These are phyloP conservation scores for Colletotrichum spinosum DNA, from an alignment of 2,329 filamentous ascomycete species.

Conservation along the genomic window DNA sequence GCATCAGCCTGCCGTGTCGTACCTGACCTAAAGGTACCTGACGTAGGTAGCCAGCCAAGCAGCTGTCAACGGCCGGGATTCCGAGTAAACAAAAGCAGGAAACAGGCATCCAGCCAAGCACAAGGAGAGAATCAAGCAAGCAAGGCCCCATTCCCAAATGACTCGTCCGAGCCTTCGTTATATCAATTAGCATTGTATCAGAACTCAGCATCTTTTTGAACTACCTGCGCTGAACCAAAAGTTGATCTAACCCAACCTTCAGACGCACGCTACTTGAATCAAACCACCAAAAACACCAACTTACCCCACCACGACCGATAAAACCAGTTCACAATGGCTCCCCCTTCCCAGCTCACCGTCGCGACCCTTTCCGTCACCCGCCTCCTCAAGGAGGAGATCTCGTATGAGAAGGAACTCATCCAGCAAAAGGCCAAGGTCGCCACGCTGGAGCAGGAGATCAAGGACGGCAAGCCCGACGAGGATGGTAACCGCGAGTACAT, in stretches of 20 bases:
- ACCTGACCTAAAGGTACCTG: conserved; percentile 1
- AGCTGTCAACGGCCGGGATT: conserved; percentile 17
- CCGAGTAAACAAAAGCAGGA: conserved; percentile 36
- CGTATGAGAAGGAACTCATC: conserved; percentile 87
- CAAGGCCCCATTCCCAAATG: not conserved
- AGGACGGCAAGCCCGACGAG: conserved; percentile 60
- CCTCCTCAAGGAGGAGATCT: conserved; percentile 90
- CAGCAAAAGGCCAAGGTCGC: conserved; percentile 79
- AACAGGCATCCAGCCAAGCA: conserved; percentile 13
- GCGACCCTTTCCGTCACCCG: conserved; percentile 83
- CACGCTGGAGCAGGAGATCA: conserved; percentile 72
- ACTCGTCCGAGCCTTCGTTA: too few species aligned
- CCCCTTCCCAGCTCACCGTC: conserved; percentile 81
- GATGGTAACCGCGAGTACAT: conserved; percentile 83
- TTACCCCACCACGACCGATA: conserved; percentile 2
- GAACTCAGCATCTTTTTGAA: too few species aligned
- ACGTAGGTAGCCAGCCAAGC: conserved; percentile 32
- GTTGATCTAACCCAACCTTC: not conserved
- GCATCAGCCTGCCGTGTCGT: conserved; percentile 15
- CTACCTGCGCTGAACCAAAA: too few species aligned
- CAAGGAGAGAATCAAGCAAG: not conserved
- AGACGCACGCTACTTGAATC: not conserved
- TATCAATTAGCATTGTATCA: too few species aligned
- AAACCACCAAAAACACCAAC: not conserved
- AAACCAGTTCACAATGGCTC: conserved; percentile 69